A percentile compares a stretch with the other conserved stretches of the same genome.
phyloP scores from a whole-genome alignment of 1,284 basidiomycete genomes.

The Trametes versicolor region DNA sequence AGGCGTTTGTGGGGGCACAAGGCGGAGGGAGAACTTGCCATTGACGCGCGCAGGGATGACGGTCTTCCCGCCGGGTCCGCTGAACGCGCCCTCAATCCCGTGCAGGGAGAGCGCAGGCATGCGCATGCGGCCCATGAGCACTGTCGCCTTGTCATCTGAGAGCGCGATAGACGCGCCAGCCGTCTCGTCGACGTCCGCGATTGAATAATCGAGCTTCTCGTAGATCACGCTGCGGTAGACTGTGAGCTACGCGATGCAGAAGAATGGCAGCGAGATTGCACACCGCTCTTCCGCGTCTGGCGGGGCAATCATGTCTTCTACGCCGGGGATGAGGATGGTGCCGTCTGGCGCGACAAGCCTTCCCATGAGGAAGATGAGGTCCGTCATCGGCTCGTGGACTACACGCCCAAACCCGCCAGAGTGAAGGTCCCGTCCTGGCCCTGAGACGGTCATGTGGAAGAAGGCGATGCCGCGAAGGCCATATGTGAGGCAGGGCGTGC shows the following conservation, averaged over 20 bases:
- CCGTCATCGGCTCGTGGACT: slow-evolving; percentile 92
- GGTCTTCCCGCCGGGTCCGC: slow-evolving; percentile 89
- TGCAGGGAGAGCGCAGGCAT: slow-evolving; percentile 92
- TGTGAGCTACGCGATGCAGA: background rate
- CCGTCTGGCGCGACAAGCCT: slow-evolving; percentile 89
- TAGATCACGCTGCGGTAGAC: slow-evolving; percentile 63
- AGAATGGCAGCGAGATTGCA: slow-evolving; percentile 30
- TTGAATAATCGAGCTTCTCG: slow-evolving; percentile 78
- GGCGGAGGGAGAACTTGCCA: slow-evolving; percentile 94
- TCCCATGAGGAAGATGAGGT: slow-evolving; percentile 82
- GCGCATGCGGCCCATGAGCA: slow-evolving; percentile 92
- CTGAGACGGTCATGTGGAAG: slow-evolving; percentile 86
- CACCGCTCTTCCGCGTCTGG: slow-evolving; percentile 84
- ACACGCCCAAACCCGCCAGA: slow-evolving; percentile 91
- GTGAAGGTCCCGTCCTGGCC: slow-evolving; percentile 92
- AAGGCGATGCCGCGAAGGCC: slow-evolving; percentile 91
- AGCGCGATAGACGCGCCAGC: slow-evolving; percentile 85
- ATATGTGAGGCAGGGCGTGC: slow-evolving; percentile 81
- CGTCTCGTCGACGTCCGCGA: slow-evolving; percentile 82
- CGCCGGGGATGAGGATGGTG: slow-evolving; percentile 90
- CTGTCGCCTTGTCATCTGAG: slow-evolving; percentile 83
- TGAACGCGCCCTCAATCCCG: slow-evolving; percentile 98
- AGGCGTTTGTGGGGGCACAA: slow-evolving; percentile 92
- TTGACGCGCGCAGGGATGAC: slow-evolving; percentile 93
- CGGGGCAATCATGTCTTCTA: slow-evolving; percentile 87